Percentiles rank a stretch among this genome's conserved stretches.
Evolutionary conservation across 1,139 yeast genomes (phyloP).

Genomic region (Candida albicans): DNA sequence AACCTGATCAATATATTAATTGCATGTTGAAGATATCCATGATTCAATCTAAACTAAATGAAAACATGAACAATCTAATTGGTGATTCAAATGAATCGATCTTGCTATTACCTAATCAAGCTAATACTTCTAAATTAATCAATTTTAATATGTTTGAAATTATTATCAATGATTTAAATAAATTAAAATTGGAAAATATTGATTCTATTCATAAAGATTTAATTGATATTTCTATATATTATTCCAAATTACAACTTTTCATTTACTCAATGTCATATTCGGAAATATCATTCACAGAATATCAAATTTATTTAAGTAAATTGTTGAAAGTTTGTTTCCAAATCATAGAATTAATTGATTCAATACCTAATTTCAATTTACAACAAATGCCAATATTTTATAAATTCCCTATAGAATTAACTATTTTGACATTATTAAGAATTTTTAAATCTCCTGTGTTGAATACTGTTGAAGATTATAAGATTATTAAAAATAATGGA

Average conservation of each 20-base stretch:
- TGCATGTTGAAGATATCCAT: conserved; percentile 41
- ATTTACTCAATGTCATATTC: conserved; percentile 37
- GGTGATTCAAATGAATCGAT: conserved; percentile 15
- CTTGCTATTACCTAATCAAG: conserved; percentile 20
- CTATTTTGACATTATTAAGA: conserved; percentile 32
- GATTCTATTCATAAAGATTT: conserved; percentile 19
- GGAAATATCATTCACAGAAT: conserved; percentile 29
- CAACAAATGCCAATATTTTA: conserved; percentile 44
- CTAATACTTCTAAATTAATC: conserved; percentile 32
- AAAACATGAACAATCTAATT: conserved; percentile 36
- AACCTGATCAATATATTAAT: conserved; percentile 39
- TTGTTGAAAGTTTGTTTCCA: conserved; percentile 32
- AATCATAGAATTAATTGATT: conserved; percentile 19
- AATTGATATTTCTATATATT: conserved; percentile 37
- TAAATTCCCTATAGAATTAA: conserved; percentile 40
- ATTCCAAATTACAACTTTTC: conserved; percentile 42
- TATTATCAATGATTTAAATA: conserved; percentile 35
- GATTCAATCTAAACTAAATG: conserved; percentile 44
- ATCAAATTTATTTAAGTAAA: conserved; percentile 29
- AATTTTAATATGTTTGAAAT: conserved; percentile 47
- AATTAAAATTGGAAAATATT: conserved; percentile 7
- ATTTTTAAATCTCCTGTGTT: conserved; percentile 41
- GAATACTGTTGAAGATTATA: conserved; percentile 30
- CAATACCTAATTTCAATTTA: conserved; percentile 18
- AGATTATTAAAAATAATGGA: conserved; percentile 24